Conservation (phyloP, 108 stramenopile species). For the Nannochloropsis salina region DNA sequence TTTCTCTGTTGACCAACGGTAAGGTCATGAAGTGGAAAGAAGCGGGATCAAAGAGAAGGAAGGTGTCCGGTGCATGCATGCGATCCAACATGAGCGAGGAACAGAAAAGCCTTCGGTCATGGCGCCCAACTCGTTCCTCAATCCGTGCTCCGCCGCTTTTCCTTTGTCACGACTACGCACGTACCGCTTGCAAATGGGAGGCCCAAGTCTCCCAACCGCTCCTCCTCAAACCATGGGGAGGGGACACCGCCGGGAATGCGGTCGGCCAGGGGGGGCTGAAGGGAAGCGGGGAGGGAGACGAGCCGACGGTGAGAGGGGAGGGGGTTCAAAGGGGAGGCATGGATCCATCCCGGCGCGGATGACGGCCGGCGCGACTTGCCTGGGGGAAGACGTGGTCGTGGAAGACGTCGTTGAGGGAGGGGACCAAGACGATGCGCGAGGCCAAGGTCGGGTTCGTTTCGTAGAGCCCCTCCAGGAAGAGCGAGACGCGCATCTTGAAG, state of each 20-base stretch:
- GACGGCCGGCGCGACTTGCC: conserved; percentile 19
- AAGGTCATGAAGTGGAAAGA: no score
- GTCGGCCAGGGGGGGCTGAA: conserved; percentile 72
- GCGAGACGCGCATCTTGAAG: conserved; percentile 56
- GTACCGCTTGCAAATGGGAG: conserved; percentile 41
- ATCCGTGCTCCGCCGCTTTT: no score
- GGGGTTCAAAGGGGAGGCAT: not conserved
- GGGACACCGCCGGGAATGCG: conserved; percentile 56
- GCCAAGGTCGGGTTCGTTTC: conserved; percentile 36
- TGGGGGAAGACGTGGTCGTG: conserved; percentile 74
- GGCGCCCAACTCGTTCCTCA: no score
- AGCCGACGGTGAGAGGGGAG: not conserved
- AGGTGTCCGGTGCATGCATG: no score
- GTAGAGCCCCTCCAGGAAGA: conserved; percentile 38
- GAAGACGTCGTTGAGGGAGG: conserved; percentile 83
- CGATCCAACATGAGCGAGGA: no score
- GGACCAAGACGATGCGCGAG: conserved; percentile 88
- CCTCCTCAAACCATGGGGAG: conserved; percentile 60
- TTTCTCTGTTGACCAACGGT: not conserved
- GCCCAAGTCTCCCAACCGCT: conserved; percentile 38
- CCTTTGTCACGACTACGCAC: not conserved
- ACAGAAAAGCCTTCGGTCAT: no score
- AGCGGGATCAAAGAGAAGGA: no score
- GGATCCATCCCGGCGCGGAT: not conserved
- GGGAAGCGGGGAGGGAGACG: conserved; percentile 41